Base-by-base conservation (phyloP, 1,139 yeast genomes). In the Pichiaceae sp. region DNA sequence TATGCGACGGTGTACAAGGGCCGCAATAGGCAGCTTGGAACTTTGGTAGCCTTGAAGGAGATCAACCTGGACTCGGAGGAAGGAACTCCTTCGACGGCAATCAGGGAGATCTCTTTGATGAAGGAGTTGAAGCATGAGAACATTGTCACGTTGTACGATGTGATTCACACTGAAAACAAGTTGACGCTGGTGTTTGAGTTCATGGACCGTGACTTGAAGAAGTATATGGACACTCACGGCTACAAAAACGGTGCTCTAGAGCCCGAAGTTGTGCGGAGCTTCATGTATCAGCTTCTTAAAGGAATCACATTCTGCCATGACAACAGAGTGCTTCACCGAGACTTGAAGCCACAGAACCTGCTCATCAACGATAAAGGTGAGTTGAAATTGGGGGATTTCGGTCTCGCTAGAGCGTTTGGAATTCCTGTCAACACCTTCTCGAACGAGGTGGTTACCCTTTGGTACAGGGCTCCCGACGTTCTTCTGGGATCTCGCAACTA, bases 381-480 rank as follows among this genome's bases (percentile, higher is more conserved):
- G 55, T 68, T 91, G 52, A 91, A 91, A 58, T 67, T 91, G 42
- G 98, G 95, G n/a, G 98, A 91, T 64, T 91, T 91, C 59, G 98
- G 98, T 28, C 71, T 91, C 37, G 98, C 98, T 0, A 70, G 98
- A 47, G 98, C 99, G 1, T 91, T 86, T 63, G 99, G 99, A 14
- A 89, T 91, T 40, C 98, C 99, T 1, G 96, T 91, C 45, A 89
- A 91, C 60, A 91, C 98, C 0, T 91, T 89, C 54, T 85, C 96
- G 21, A 87, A 91, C 58, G 98, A 91, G 58, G 99, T 91, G 29
- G 99, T 91, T 29, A 91, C 99, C 1, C 66, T 91, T 45, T 91
- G 99, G 99, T 91, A 91, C 62, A 73, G 99, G 45, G 97, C 99
- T 0, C 98, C 98, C 0, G 99, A 91, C 57, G 98, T 91, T 30